These are phyloP conservation scores for Didymosphaeria variabile DNA, from an alignment of 2,329 filamentous ascomycete genomes.

Conservation along the genomic window DNA sequence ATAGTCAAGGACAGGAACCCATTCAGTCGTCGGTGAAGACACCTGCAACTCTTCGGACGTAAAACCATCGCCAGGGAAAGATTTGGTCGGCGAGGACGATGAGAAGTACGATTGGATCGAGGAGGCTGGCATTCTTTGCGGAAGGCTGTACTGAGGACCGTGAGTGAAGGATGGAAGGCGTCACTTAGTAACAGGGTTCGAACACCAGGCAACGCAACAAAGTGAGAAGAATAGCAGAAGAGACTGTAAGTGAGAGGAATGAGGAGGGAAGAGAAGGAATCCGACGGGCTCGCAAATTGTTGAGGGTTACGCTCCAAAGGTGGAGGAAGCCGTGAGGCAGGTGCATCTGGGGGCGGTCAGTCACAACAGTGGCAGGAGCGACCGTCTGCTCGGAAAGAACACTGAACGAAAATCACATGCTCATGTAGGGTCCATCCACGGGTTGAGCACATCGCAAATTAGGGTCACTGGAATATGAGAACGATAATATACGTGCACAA, in stretches of 20 bases:
- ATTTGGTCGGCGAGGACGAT: constrained; percentile 33
- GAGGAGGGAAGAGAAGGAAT: neutral
- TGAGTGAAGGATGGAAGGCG: neutral
- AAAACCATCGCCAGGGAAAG: constrained; percentile 61
- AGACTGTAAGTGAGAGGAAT: neutral
- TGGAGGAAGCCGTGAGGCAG: neutral
- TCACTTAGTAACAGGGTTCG: neutral
- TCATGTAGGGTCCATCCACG: no score
- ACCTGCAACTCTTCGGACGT: constrained; percentile 57
- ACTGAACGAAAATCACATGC: neutral
- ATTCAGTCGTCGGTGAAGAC: constrained; percentile 26
- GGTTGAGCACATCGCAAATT: neutral
- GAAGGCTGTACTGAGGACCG: neutral
- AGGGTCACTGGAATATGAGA: neutral
- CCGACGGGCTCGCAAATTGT: neutral
- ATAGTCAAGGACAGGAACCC: constrained; percentile 58
- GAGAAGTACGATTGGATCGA: constrained; percentile 58
- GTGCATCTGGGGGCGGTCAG: neutral
- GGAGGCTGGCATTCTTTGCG: constrained; percentile 44
- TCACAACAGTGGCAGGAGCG: constrained; percentile 5
- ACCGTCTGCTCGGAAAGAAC: neutral
- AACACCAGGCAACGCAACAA: neutral
- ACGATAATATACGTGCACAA: neutral
- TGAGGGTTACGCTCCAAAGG: neutral
- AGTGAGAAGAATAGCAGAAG: neutral